Conservation (phyloP, 2,329 filamentous ascomycete genomes). For the Penicillium psychrosexuale region DNA sequence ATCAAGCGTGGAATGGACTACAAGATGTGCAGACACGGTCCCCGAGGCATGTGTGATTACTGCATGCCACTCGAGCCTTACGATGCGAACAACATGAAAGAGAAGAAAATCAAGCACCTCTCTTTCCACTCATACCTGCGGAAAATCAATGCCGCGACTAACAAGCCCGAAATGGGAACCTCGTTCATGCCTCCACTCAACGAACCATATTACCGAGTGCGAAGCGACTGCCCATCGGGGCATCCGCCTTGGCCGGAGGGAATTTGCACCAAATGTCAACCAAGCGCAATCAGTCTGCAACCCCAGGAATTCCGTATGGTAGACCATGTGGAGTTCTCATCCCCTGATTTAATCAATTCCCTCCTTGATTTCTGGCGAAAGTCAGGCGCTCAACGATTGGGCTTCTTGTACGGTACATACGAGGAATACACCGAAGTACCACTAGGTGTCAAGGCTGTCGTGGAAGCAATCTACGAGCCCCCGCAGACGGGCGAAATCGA, state of each 20-base stretch:
- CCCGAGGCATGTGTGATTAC: conserved; percentile 99
- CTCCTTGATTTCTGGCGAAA: conserved; percentile 89
- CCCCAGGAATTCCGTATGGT: conserved; percentile 95
- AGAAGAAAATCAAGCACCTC: conserved; percentile 98
- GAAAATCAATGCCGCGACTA: conserved; percentile 93
- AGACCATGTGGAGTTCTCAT: conserved; percentile 94
- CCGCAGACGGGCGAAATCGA: conserved; percentile 87
- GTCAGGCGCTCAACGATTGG: conserved; percentile 78
- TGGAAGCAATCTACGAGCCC: conserved; percentile 95
- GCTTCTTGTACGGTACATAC: conserved; percentile 88
- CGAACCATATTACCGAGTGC: conserved; percentile 90
- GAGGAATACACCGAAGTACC: conserved; percentile 90
- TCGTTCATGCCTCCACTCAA: conserved; percentile 94
- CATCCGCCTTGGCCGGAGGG: conserved; percentile 93
- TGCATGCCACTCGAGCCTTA: conserved; percentile 97
- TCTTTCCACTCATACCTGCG: conserved; percentile 93
- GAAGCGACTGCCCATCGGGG: conserved; percentile 82
- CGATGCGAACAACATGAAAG: conserved; percentile 78
- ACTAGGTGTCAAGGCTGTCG: conserved; percentile 88
- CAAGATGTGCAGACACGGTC: conserved; percentile 92
- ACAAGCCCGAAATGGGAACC: conserved; percentile 88
- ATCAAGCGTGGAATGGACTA: conserved; percentile 70
- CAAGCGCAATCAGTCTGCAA: conserved; percentile 91
- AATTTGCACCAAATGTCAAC: conserved; percentile 97
- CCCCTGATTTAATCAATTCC: conserved; percentile 78